Percentiles rank a stretch among this genome's conserved stretches.
phyloP scores from a whole-genome alignment of 495 filamentous ascomycete genomes.

The Xylaria sp. region DNA sequence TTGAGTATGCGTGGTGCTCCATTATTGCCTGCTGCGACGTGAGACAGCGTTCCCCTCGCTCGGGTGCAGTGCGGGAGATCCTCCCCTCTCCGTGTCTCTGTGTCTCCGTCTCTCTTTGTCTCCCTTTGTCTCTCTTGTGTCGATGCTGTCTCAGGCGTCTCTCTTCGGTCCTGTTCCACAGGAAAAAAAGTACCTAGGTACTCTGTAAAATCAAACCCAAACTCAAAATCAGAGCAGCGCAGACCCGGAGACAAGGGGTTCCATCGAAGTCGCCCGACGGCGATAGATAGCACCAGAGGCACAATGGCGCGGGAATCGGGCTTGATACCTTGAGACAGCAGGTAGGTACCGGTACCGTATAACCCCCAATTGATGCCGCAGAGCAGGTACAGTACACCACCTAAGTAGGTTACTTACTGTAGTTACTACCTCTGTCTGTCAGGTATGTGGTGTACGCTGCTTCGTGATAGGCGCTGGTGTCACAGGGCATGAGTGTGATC shows the following conservation, averaged over 20 bases:
- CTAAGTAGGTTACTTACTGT: neutral
- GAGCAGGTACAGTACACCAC: too few species aligned
- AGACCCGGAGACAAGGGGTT: neutral
- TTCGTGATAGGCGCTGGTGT: neutral
- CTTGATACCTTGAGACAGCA: too few species aligned
- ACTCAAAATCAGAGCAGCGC: neutral
- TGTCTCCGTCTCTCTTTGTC: neutral
- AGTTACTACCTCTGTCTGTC: too few species aligned
- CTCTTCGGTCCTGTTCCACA: neutral
- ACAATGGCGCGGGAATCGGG: slow-evolving; percentile 3
- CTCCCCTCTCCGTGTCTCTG: too few species aligned
- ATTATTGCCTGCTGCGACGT: neutral
- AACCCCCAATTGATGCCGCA: neutral
- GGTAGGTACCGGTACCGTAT: neutral
- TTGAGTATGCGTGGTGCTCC: neutral
- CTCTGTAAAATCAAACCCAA: too few species aligned
- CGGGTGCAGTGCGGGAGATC: too few species aligned
- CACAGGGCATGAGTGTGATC: slow-evolving; percentile 5
- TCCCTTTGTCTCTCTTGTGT: neutral
- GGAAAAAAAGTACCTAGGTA: neutral
- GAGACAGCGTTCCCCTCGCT: neutral
- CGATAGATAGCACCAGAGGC: neutral
- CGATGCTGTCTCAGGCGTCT: slow-evolving; percentile 12
- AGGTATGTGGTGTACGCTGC: too few species aligned
- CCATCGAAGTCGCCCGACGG: neutral